Base-by-base conservation (phyloP, 345 rosid species). In the Ceriops tagal region DNA sequence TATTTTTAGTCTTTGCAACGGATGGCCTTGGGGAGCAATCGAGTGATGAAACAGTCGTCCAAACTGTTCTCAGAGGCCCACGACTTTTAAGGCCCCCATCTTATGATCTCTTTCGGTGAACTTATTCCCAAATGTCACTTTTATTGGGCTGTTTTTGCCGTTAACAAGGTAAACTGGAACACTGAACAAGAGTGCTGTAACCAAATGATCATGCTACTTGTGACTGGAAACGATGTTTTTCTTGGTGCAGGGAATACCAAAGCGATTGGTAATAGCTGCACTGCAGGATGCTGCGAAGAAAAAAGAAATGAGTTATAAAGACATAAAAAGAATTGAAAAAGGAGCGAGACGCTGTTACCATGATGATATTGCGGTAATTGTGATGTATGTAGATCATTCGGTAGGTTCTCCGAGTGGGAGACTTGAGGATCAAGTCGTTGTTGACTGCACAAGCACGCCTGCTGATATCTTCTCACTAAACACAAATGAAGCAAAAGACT, bases 21-120 rank as follows among this genome's bases (percentile, higher is more conserved):
- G 88, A 84, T 72, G 88, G 88, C 32, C 86, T 85, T 1, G 82
- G 88, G 88, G 88, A 82, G 83, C 88, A 82, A 62, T 39, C 80
- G 64, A 85, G 73, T 68, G 88, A 85, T 56, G 81, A 82, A 77
- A 70, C 64, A 61, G 88, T 80, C 13, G 81, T 81, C 26, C 83
- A 77, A 32, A 82, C 82, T 26, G 86, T 85, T 21, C 6, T 49
- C 43, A 82, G 64, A 73, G 74, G 66, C 61, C 84, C 86, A 3
- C 76, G 88, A 76, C 46, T 37, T 6, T 84, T 85, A 79, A 76
- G 83, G 28, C 62, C 20, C 16, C 64, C n/a, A 15, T 26, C 37
- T 1, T 22, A 26, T 18, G 15, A n/a, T 47, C 8, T 72, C 10
- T 58, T 9, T 49, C 59, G 22, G 34, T 22, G 21, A 15, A 34